phyloP scores from a whole-genome alignment of 257 asterid species.

The Buddleja alternifolia region DNA sequence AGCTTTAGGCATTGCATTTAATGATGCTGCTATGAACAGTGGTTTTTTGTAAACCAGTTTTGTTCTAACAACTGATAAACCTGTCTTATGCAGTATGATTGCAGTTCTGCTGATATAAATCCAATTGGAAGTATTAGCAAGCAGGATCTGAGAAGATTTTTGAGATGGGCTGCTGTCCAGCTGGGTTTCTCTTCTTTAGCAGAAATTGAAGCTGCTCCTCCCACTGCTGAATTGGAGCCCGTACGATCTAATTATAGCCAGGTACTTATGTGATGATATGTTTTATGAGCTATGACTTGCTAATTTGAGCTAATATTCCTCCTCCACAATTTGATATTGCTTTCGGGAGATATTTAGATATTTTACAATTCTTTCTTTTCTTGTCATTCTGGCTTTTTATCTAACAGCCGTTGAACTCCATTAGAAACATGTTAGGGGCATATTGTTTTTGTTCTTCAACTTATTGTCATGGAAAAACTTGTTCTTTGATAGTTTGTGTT shows the following conservation, averaged over 20 bases:
- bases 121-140: conserved; percentile 96
- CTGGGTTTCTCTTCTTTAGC: conserved; percentile 87
- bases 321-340: neutral
- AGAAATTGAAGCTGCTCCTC: conserved; percentile 93
- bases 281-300: neutral
- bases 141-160: conserved; percentile 78
- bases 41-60: neutral
- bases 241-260: conserved; percentile 79
- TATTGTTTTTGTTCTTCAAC: conserved; percentile 13
- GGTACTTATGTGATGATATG: conserved; percentile 44
- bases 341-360: neutral
- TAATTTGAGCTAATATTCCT: conserved; percentile 1
- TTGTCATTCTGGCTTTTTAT: neutral
- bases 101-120: conserved; percentile 97
- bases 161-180: conserved; percentile 88
- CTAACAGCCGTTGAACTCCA: neutral
- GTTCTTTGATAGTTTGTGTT: neutral
- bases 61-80: too few species aligned
- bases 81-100: conserved; percentile 73
- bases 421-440: neutral
- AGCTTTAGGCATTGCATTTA: conserved; percentile 8
- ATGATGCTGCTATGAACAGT: neutral
- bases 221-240: conserved; percentile 95
- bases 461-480: neutral
- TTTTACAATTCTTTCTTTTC: conserved; percentile 1